Evolutionary conservation across 176 grass and related monocot genomes (phyloP), one percentile per base, ranked within the genome.

Genomic region (Carex myosuroides): DNA sequence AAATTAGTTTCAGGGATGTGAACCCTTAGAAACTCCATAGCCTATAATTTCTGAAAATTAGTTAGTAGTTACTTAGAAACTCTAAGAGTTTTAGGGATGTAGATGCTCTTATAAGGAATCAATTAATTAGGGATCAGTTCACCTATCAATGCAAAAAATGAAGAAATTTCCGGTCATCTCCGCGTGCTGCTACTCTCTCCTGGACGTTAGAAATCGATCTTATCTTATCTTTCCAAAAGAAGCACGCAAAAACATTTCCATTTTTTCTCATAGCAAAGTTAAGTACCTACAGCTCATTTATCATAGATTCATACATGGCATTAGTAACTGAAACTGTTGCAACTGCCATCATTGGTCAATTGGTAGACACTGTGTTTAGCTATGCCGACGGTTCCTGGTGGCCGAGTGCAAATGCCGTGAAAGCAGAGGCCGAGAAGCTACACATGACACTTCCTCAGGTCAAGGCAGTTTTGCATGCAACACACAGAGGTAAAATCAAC

Each of bases 401-500:
- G 21, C n/a, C n/a, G 4, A 29, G 21, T 33, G 74, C 50, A 33
- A 79, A 79, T 2, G 29, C 50, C 12, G 22, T 58, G 50, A 57
- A 57, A 33, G 48, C 5, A 6, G 3, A 58, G 74, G 74, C 22
- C 50, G 13, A 52, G 33, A 56, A 56, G 74, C 74, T 79, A 2
- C 46, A 79, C 16, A 0, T 16, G 16, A 50, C 44, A 30, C 7
- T 79, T 57, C 74, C 74, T 79, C 74, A 79, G 48, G 7, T 79
- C 74, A 79, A 58, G 44, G 74, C 74, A 79, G 48, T 79, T 58
- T 30, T 79, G n/a, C 24, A 52, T 6, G 74, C 74, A 26, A 21
- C 29, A 55, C n/a, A 79, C 12, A 35, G 74, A 79, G 74, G 54
- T 56, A 52, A 58, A 79, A 79, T 79, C 50, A 79, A 79, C 24